phyloP scores from a whole-genome alignment of 306 rosid genomes.

The Geum urbanum region DNA sequence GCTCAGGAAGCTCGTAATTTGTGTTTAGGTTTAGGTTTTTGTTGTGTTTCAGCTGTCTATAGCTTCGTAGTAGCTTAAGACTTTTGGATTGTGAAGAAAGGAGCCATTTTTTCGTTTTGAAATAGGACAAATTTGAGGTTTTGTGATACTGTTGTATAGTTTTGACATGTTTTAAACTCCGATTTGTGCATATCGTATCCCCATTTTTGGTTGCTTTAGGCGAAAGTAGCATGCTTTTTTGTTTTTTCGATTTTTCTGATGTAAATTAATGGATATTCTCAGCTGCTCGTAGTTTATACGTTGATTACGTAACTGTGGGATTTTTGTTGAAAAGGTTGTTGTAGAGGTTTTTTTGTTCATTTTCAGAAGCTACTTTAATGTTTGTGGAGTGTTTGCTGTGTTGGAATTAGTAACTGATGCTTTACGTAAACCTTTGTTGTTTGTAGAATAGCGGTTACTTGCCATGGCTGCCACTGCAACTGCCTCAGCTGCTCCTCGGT shows the following conservation, averaged over 20 bases:
- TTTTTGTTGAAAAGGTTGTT: not conserved
- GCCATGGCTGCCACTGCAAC: conserved; percentile 84
- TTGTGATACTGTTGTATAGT: too few species aligned
- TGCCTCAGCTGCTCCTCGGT: conserved; percentile 77
- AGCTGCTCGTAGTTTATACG: not conserved
- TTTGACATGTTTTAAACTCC: too few species aligned
- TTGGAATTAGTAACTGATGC: not conserved
- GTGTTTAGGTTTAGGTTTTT: too few species aligned
- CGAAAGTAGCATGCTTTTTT: not conserved
- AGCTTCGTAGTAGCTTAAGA: too few species aligned
- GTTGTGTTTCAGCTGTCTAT: too few species aligned
- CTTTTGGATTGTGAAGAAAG: too few species aligned
- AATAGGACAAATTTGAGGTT: too few species aligned
- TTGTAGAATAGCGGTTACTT: conserved; percentile 37
- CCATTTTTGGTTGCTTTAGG: not conserved
- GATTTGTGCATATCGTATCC: too few species aligned
- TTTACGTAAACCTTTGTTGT: not conserved
- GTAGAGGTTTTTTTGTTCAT: too few species aligned
- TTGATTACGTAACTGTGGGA: not conserved
- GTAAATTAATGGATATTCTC: not conserved
- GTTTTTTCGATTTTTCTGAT: not conserved
- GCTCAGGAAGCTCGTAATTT: too few species aligned
- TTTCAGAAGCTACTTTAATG: not conserved
- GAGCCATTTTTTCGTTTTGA: too few species aligned
- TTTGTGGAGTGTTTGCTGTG: not conserved